Percentiles rank a stretch among this genome's conserved stretches.
phyloP scores from a whole-genome alignment of 202 grass and related monocot species.

The Setaria viridis region DNA sequence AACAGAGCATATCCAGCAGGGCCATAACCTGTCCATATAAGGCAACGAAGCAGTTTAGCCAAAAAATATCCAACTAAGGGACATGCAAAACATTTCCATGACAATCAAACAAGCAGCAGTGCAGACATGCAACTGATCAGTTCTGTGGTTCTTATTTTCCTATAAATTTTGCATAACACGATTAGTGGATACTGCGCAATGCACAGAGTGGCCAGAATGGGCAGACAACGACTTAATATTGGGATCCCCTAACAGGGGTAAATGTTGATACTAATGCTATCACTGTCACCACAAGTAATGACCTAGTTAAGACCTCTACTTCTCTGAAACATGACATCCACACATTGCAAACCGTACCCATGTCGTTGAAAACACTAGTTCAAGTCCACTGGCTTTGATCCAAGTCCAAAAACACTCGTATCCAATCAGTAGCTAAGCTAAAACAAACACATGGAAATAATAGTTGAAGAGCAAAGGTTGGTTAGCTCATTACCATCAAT shows the following conservation, averaged over 20 bases:
- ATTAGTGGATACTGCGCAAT: not conserved
- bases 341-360: not conserved
- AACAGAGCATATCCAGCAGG: slow-evolving; percentile 96
- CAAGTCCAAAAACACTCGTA: not conserved
- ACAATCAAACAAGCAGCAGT: slow-evolving; percentile 30
- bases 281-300: slow-evolving; percentile 1
- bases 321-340: not conserved
- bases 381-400: not conserved
- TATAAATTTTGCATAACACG: not conserved
- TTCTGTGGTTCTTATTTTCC: not conserved
- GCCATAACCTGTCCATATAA: slow-evolving; percentile 79
- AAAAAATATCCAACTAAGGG: not conserved
- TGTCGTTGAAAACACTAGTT: not conserved
- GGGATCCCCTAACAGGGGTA: not conserved
- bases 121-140: not conserved
- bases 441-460: slow-evolving; percentile 3
- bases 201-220: not conserved
- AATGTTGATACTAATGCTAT: not conserved
- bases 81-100: not conserved
- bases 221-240: not conserved
- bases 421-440: not conserved
- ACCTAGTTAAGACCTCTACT: not conserved
- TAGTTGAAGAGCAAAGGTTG: slow-evolving; percentile 4
- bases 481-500: slow-evolving; percentile 74
- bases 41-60: slow-evolving; percentile 11